Conservation (phyloP, 495 filamentous ascomycete species). For the Neurospora sp. region DNA sequence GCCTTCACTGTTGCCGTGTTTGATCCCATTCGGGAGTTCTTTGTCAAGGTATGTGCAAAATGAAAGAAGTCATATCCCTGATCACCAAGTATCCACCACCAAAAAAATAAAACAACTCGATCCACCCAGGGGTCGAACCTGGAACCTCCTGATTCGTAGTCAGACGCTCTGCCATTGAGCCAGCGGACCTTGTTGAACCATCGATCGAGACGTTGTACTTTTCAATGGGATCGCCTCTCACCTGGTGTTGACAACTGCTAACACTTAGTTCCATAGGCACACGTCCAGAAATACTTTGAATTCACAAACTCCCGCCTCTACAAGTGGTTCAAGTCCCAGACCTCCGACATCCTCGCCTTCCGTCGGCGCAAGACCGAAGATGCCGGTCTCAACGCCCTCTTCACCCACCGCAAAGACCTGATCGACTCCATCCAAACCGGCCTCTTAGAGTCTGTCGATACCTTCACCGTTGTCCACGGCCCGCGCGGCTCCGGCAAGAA, state of each 20-base stretch:
- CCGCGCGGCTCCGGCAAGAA: slow-evolving; percentile 85
- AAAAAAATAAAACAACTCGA: not conserved
- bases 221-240: not conserved
- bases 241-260: not conserved
- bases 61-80: not conserved
- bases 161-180: not conserved
- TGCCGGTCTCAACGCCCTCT: slow-evolving; percentile 66
- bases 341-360: slow-evolving; percentile 53
- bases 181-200: not conserved
- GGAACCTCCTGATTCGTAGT: not conserved
- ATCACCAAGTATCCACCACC: not conserved
- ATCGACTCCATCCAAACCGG: slow-evolving; percentile 77
- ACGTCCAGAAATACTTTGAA: slow-evolving; percentile 69
- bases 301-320: slow-evolving; percentile 59
- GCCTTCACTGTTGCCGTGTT: slow-evolving; percentile 85
- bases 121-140: not conserved
- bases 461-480: slow-evolving; percentile 90
- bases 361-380: slow-evolving; percentile 46
- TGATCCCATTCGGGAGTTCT: slow-evolving; percentile 86
- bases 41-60: slow-evolving; percentile 49
- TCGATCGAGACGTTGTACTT: not conserved
- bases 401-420: slow-evolving; percentile 73
- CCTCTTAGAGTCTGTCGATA: slow-evolving; percentile 77
- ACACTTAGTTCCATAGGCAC: slow-evolving; percentile 31
- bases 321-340: slow-evolving; percentile 73